These are phyloP conservation scores for Colletotrichum spaethianum DNA, from an alignment of 2,329 filamentous ascomycete genomes.

Conservation along the genomic window DNA sequence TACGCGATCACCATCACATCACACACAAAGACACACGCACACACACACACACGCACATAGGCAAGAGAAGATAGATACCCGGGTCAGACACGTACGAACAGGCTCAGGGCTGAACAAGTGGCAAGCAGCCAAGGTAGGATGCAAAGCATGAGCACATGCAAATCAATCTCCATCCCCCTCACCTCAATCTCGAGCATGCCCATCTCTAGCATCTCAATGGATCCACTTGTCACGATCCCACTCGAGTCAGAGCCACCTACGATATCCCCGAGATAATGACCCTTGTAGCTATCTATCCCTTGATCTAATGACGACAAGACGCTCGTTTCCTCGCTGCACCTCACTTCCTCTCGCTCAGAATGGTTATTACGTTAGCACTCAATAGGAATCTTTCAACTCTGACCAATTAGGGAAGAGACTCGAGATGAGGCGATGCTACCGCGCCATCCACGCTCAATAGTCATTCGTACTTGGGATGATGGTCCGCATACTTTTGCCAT, in stretches of 20 bases:
- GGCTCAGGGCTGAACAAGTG: too few species aligned
- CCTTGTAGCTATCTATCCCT: background rate
- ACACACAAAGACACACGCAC: background rate
- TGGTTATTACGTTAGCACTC: too few species aligned
- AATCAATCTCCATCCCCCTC: background rate
- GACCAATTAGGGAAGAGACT: too few species aligned
- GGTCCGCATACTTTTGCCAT: background rate
- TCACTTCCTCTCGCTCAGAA: too few species aligned
- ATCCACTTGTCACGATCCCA: conserved; percentile 1
- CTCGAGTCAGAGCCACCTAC: background rate
- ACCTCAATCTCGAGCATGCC: background rate
- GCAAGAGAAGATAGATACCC: background rate
- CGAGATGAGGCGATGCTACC: background rate
- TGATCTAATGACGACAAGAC: background rate
- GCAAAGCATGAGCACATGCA: background rate
- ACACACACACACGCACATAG: background rate
- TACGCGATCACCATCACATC: background rate
- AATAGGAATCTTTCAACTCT: too few species aligned
- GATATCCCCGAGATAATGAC: background rate
- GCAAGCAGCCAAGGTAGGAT: background rate
- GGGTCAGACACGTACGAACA: background rate
- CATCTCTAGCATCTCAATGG: background rate
- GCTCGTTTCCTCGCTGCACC: background rate
- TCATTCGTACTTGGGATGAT: too few species aligned
- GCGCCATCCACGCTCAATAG: too few species aligned